Conservation (phyloP, 106 monocot genomes). For the Xerophyta viscosa region DNA sequence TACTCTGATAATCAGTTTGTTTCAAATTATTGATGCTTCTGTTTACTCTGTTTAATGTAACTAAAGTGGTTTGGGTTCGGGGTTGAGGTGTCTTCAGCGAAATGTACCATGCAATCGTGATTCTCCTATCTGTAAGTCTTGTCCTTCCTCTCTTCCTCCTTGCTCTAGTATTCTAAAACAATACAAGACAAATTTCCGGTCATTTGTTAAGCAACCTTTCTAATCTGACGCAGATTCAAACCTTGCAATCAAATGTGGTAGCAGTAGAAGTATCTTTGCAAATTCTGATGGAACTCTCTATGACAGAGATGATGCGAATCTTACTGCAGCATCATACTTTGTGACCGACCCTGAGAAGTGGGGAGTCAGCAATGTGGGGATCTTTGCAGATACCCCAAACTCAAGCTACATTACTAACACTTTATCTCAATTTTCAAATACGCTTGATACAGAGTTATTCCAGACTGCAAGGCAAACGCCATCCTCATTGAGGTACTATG, state of each 20-base stretch:
- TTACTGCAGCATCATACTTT: constrained; percentile 63
- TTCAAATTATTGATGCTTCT: background rate
- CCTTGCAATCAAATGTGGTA: constrained; percentile 84
- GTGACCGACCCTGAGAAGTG: constrained; percentile 42
- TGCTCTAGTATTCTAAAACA: background rate
- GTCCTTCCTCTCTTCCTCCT: background rate
- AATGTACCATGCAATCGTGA: constrained; percentile 49
- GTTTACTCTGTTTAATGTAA: background rate
- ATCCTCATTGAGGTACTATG: constrained; percentile 91
- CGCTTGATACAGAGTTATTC: constrained; percentile 65
- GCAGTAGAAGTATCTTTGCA: constrained; percentile 33
- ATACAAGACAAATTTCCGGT: background rate
- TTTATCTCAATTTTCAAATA: constrained; percentile 47
- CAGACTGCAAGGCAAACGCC: constrained; percentile 70
- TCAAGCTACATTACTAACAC: constrained; percentile 27
- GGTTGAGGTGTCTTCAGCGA: constrained; percentile 73
- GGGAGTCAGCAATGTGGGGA: constrained; percentile 76
- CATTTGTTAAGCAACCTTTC: background rate
- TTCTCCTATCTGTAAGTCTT: constrained; percentile 54
- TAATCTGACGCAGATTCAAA: constrained; percentile 35
- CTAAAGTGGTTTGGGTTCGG: constrained; percentile 50
- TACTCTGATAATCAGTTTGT: background rate
- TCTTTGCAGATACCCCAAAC: constrained; percentile 39
- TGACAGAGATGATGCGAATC: constrained; percentile 44
- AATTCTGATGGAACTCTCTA: constrained; percentile 37